Percentiles rank a stretch among this genome's conserved stretches.
These are phyloP conservation scores for Colletotrichum euphorbiae DNA, from an alignment of 2,329 filamentous ascomycete genomes.

Conservation along the genomic window DNA sequence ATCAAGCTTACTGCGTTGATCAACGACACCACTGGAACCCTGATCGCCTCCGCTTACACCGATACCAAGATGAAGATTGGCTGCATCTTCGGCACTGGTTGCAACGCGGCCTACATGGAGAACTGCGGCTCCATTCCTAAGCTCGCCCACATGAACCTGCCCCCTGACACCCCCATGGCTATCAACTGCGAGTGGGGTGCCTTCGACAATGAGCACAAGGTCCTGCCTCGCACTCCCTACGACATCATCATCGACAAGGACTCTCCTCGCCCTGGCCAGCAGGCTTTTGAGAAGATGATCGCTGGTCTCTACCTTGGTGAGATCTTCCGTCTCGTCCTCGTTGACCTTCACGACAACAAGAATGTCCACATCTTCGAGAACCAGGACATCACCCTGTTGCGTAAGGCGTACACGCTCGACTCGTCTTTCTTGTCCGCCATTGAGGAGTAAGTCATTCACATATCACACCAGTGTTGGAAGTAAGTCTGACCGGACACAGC, in stretches of 20 bases:
- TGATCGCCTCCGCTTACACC: constrained; percentile 98
- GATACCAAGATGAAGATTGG: constrained; percentile 92
- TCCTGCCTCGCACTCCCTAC: constrained; percentile 87
- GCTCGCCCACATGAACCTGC: constrained; percentile 89
- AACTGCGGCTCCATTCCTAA: constrained; percentile 91
- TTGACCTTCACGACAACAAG: constrained; percentile 86
- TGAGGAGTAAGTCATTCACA: constrained; percentile 74
- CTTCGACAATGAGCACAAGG: constrained; percentile 92
- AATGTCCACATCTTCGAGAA: constrained; percentile 81
- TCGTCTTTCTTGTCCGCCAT: constrained; percentile 93
- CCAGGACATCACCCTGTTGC: constrained; percentile 83
- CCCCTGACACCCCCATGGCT: constrained; percentile 85
- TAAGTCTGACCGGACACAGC: constrained; percentile 54
- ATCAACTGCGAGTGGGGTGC: constrained; percentile 99
- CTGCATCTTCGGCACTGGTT: constrained; percentile 98
- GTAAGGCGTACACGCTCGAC: constrained; percentile 90
- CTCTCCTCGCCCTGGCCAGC: constrained; percentile 91
- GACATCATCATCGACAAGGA: constrained; percentile 90
- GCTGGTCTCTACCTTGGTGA: constrained; percentile 94
- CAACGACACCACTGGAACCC: constrained; percentile 96
- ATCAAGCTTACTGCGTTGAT: constrained; percentile 94
- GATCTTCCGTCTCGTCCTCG: constrained; percentile 88
- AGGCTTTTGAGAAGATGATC: constrained; percentile 98
- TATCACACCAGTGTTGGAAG: constrained; percentile 1
- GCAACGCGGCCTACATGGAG: constrained; percentile 99